A percentile compares a stretch with the other conserved stretches of the same genome.
Conservation (phyloP, 2,329 filamentous ascomycete genomes). For the Pseudogymnoascus sp. region DNA sequence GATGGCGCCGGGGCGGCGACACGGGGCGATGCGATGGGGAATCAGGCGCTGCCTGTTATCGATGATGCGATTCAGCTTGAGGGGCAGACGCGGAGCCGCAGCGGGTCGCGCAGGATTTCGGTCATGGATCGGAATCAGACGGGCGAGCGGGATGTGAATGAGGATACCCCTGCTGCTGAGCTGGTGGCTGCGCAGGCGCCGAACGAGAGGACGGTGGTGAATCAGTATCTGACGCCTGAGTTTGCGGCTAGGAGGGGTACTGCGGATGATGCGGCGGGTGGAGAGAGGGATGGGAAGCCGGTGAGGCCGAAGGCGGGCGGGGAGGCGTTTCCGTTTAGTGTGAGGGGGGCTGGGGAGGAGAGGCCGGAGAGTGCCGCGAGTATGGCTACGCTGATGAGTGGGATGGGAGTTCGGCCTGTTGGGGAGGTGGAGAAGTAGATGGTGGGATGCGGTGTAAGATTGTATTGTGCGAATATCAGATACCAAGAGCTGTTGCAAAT, state of each 20-base stretch:
- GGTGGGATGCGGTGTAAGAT: background rate
- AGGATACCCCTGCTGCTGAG: conserved; percentile 37
- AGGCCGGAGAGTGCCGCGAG: conserved; percentile 51
- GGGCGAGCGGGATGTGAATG: conserved; percentile 27
- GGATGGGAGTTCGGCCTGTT: conserved; percentile 22
- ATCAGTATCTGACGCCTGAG: conserved; percentile 17
- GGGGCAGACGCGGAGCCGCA: conserved; percentile 26
- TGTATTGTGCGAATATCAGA: background rate
- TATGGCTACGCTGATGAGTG: conserved; percentile 53
- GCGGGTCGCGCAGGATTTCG: conserved; percentile 36
- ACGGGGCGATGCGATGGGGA: conserved; percentile 19
- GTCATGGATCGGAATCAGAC: conserved; percentile 46
- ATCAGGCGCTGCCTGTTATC: background rate
- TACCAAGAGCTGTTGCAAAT: too few relatives aligned
- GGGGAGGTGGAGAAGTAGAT: background rate
- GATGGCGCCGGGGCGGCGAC: conserved; percentile 37
- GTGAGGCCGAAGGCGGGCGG: conserved; percentile 57
- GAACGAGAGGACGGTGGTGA: conserved; percentile 29
- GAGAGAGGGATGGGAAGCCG: background rate
- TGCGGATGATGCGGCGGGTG: background rate
- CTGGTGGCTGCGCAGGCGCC: conserved; percentile 36
- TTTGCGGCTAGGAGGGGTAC: conserved; percentile 15
- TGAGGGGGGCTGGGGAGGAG: conserved; percentile 35
- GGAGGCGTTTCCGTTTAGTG: conserved; percentile 63
- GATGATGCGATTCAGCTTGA: conserved; percentile 15